Base-by-base conservation (phyloP, 2,329 filamentous ascomycete genomes). In the Paecilomyces fulvus region DNA sequence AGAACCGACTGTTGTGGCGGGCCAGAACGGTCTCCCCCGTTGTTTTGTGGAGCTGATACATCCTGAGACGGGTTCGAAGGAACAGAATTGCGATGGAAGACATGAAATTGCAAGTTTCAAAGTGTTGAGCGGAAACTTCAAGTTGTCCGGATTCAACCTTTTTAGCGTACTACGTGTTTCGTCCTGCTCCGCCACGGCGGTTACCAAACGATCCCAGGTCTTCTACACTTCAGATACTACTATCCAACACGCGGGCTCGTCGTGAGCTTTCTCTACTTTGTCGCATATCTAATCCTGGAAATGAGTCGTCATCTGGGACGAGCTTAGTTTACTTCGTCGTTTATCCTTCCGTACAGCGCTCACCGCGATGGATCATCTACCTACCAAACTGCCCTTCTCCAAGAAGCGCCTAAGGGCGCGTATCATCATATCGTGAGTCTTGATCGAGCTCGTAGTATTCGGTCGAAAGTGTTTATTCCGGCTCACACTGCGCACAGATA, bases 401-500 rank as follows among this genome's bases (percentile, higher is more conserved):
- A 81, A 80, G 69, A 78, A 78, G 65, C 74, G 73, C 31, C 70
- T 82, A 50, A 72, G 73, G 51, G 75, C 77, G 63, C 77, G 74
- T 58, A 73, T 81, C 59, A 71, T 82, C 53, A 74, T 81, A 63
- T 81, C 79, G 79, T 82, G 64, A 65, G 77, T 73, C 54, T 49
- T 57, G 23, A 37, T 37, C 7, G 33, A 14, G 6, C n/a, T n/a
- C n/a, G 33, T n/a, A 37, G 12, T n/a, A 7, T 7, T 5, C 6
- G 14, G 14, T 5, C 6, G 6, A 7, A 21, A 7, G 33, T n/a
- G 33, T 7, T 37, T n/a, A 7, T n/a, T n/a, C 5, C 17, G 12
- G 14, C 33, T 37, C 6, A 37, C n/a, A 37, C 33, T 37, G 6
- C n/a, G 12, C 14, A 14, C 63, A 82, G 79, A 63, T 83, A 83